Conservation (phyloP, 805 yeast genomes). For the Sugiyamaella boreocaroliniensis region DNA sequence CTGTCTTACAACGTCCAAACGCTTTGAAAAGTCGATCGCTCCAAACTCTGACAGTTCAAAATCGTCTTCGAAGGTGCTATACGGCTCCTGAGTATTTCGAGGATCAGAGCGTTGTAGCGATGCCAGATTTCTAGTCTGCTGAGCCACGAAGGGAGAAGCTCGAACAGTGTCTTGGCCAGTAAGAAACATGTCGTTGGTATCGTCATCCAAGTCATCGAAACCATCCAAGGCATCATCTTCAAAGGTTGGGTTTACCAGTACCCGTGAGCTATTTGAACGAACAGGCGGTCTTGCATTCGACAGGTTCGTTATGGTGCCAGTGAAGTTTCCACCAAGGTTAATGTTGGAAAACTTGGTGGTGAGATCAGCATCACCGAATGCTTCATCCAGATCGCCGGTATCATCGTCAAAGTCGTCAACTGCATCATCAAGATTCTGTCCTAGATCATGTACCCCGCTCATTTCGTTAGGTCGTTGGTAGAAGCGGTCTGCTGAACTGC, state of each 20-base stretch:
- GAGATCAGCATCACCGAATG: not conserved
- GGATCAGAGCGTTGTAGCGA: not conserved
- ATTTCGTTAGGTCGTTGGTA: conserved; percentile 1
- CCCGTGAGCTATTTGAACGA: not conserved
- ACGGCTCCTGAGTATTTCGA: not conserved
- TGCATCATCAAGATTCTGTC: not conserved
- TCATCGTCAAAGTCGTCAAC: not conserved
- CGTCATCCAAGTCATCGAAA: not conserved
- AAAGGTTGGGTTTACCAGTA: not conserved
- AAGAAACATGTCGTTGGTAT: conserved; percentile 1
- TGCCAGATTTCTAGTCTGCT: too few species aligned
- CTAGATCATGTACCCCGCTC: not conserved
- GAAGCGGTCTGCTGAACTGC: conserved; percentile 1
- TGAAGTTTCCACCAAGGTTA: not conserved
- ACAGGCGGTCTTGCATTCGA: not conserved
- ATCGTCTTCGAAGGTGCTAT: conserved; percentile 3
- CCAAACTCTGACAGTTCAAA: conserved; percentile 7
- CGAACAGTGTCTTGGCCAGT: conserved; percentile 4
- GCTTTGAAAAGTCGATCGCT: not conserved
- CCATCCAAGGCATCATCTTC: not conserved
- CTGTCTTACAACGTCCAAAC: conserved; percentile 1
- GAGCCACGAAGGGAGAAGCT: not conserved
- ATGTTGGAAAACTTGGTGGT: not conserved
- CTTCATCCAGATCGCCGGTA: not conserved
- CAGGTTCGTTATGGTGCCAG: not conserved